phyloP scores from a whole-genome alignment of 176 grass and related monocot genomes.

The Ananas comosus region DNA sequence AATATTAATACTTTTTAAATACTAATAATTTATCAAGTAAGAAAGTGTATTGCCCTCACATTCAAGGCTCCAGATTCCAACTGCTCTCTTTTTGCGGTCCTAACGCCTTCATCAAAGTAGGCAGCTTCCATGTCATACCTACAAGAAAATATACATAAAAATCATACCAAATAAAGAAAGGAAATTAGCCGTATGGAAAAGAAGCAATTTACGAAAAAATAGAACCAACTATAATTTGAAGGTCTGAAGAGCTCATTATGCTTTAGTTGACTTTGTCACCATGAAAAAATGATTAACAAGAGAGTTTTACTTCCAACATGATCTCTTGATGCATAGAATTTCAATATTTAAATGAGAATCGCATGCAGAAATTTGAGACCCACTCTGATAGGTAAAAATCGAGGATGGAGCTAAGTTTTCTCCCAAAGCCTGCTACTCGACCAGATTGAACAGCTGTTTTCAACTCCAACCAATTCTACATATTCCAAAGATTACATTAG shows the following conservation, averaged over 20 bases:
- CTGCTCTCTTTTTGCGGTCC: slow-evolving; percentile 55
- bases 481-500: neutral
- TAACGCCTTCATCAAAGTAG: slow-evolving; percentile 90
- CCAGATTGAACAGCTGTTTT: slow-evolving; percentile 47
- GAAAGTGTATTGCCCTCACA: slow-evolving; percentile 30
- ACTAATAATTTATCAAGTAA: slow-evolving; percentile 11
- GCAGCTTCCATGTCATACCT: slow-evolving; percentile 83
- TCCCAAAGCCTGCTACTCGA: slow-evolving; percentile 48
- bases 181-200: neutral
- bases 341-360: neutral
- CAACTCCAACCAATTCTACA: slow-evolving; percentile 73
- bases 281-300: neutral
- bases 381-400: slow-evolving; percentile 71
- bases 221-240: neutral
- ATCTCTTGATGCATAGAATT: neutral
- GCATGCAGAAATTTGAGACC: slow-evolving; percentile 8
- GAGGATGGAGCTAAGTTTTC: slow-evolving; percentile 50
- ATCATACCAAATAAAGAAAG: neutral
- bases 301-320: neutral
- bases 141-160: slow-evolving; percentile 15
- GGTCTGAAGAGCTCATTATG: no score
- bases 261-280: no score
- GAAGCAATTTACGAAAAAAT: neutral
- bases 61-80: slow-evolving; percentile 62
- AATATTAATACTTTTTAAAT: neutral